These are phyloP conservation scores for Lolium rigidum DNA, from an alignment of 176 grass and related monocot genomes.

Conservation along the genomic window DNA sequence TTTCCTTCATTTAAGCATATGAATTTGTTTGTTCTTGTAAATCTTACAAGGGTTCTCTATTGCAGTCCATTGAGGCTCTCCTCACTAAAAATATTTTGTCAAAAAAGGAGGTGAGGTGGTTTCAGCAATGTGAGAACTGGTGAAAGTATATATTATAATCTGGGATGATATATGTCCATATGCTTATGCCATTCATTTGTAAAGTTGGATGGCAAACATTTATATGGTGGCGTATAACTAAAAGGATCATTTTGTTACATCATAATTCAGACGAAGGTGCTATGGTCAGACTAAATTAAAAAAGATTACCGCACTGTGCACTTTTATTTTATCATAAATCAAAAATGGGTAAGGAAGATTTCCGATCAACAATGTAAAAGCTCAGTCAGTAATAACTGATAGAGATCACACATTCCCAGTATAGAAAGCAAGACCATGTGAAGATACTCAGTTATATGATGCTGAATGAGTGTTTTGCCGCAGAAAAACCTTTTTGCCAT, in stretches of 20 bases:
- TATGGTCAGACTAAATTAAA: neutral
- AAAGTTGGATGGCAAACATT: neutral
- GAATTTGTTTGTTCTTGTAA: neutral
- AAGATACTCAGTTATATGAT: no score
- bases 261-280: neutral
- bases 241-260: neutral
- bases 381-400: no score
- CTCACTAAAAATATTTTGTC: conserved; percentile 87
- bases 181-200: neutral
- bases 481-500: no score
- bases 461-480: no score
- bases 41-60: conserved; percentile 39
- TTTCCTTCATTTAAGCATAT: conserved; percentile 21
- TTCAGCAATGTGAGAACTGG: conserved; percentile 13
- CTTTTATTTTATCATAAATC: no score
- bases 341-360: no score
- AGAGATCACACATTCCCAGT: no score
- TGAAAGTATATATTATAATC: neutral
- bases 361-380: no score
- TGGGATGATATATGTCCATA: neutral
- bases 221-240: neutral
- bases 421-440: no score
- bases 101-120: conserved; percentile 72
- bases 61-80: conserved; percentile 86
- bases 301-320: neutral